phyloP scores from a whole-genome alignment of 768 basidiomycete species.

The Suillus brevipes region DNA sequence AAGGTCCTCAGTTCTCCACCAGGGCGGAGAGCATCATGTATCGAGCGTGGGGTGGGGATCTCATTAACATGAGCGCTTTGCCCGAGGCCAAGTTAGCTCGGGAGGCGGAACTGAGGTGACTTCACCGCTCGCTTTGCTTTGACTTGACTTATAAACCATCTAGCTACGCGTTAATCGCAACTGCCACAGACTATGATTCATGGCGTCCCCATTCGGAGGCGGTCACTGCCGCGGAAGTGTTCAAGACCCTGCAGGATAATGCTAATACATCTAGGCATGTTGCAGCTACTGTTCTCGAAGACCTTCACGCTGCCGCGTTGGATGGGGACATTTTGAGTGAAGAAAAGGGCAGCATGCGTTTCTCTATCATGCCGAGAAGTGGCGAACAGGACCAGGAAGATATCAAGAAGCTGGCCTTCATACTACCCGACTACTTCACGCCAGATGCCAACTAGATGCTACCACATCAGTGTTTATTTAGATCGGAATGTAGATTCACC shows the following conservation, averaged over 20 bases:
- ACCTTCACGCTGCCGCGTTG: conserved; percentile 59
- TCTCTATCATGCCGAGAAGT: conserved; percentile 76
- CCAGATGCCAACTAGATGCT: conserved; percentile 8
- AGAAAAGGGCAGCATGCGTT: conserved; percentile 82
- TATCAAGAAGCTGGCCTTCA: conserved; percentile 65
- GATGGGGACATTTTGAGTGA: conserved; percentile 60
- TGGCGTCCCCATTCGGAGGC: conserved; percentile 81
- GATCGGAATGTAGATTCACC: background rate
- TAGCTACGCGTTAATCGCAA: conserved; percentile 91
- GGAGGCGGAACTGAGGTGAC: conserved; percentile 88
- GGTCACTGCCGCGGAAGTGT: conserved; percentile 89
- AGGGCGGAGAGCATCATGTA: conserved; percentile 96
- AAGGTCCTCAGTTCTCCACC: conserved; percentile 98
- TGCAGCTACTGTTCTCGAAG: conserved; percentile 66
- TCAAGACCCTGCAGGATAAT: conserved; percentile 85
- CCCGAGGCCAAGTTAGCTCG: conserved; percentile 97
- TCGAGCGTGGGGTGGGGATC: conserved; percentile 85
- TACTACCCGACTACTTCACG: conserved; percentile 77
- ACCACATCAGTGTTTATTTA: background rate
- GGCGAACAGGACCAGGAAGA: conserved; percentile 58
- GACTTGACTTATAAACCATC: background rate
- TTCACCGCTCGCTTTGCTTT: background rate
- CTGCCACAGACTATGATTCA: conserved; percentile 93
- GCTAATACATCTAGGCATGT: conserved; percentile 84
- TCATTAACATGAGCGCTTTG: conserved; percentile 96